Conservation (phyloP, 2,329 filamentous ascomycete genomes). For the Scytalidium lignicola region DNA sequence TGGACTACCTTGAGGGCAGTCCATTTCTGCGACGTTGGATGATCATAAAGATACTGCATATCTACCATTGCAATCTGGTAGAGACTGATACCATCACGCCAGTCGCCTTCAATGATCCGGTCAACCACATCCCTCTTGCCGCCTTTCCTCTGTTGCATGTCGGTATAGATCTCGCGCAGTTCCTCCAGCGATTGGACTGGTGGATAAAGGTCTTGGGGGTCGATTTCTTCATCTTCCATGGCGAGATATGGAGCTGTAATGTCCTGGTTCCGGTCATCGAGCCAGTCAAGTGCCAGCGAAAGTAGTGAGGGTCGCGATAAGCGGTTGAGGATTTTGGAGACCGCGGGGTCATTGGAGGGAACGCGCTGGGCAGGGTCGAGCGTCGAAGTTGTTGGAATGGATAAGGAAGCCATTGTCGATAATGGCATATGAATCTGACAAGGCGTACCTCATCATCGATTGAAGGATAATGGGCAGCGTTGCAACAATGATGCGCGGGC, state of each 20-base stretch:
- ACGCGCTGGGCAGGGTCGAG: conserved; percentile 68
- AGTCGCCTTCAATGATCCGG: conserved; percentile 62
- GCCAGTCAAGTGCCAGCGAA: conserved; percentile 70
- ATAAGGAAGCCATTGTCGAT: conserved; percentile 34
- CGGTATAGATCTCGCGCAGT: conserved; percentile 59
- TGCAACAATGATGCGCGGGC: not conserved
- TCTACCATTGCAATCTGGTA: conserved; percentile 68
- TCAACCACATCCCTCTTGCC: conserved; percentile 58
- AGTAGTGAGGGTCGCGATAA: conserved; percentile 69
- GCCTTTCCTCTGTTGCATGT: conserved; percentile 55
- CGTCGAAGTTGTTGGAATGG: conserved; percentile 65
- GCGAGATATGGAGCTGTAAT: conserved; percentile 55
- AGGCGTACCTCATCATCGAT: not conserved
- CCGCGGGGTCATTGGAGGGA: conserved; percentile 56
- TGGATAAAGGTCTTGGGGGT: conserved; percentile 63
- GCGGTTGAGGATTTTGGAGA: conserved; percentile 62
- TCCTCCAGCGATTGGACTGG: conserved; percentile 60
- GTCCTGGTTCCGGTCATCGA: conserved; percentile 59
- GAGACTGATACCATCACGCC: conserved; percentile 58
- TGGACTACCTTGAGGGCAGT: conserved; percentile 55
- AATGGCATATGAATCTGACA: not conserved
- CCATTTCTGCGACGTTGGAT: conserved; percentile 60
- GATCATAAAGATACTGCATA: conserved; percentile 60
- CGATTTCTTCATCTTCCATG: conserved; percentile 49
- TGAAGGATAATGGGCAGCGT: not conserved